Evolutionary conservation across 2,329 filamentous ascomycete genomes (phyloP).

Genomic region (Sporothrix curviconia): DNA sequence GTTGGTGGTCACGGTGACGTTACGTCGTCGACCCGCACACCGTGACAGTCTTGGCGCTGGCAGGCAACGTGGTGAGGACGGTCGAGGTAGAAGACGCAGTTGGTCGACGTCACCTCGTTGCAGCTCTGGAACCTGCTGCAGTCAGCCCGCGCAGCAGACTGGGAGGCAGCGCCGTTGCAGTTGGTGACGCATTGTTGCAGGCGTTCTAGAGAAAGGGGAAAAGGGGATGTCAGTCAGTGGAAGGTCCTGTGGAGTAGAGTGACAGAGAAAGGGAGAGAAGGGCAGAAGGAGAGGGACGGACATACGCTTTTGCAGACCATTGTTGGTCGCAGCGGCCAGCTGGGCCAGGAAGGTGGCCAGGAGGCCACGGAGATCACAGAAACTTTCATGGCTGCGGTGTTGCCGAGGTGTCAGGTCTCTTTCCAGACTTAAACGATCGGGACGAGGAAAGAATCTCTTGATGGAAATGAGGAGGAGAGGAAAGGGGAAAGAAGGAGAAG

Average conservation of each 20-base stretch:
- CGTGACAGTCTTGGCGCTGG: not conserved
- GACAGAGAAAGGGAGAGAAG: no score
- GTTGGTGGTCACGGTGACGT: not conserved
- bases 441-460: not conserved
- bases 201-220: conserved; percentile 17
- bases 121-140: conserved; percentile 14
- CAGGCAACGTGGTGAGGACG: not conserved
- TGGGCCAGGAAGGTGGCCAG: conserved; percentile 5
- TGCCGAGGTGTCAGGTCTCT: not conserved
- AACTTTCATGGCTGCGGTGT: not conserved
- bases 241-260: no score
- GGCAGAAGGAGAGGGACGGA: not conserved
- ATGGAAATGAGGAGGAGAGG: not conserved
- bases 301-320: conserved; percentile 5
- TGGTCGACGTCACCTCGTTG: conserved; percentile 5
- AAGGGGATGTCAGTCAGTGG: no score
- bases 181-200: conserved; percentile 15
- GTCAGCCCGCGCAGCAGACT: conserved; percentile 6
- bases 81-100: not conserved
- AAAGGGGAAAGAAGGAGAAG: not conserved
- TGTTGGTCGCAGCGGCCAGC: not conserved
- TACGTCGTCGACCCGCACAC: not conserved
- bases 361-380: not conserved
- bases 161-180: not conserved
- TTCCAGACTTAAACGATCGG: not conserved